Evolutionary conservation across 169 alveolate species (phyloP).

Genomic region (Plasmodium billcollinsi): DNA sequence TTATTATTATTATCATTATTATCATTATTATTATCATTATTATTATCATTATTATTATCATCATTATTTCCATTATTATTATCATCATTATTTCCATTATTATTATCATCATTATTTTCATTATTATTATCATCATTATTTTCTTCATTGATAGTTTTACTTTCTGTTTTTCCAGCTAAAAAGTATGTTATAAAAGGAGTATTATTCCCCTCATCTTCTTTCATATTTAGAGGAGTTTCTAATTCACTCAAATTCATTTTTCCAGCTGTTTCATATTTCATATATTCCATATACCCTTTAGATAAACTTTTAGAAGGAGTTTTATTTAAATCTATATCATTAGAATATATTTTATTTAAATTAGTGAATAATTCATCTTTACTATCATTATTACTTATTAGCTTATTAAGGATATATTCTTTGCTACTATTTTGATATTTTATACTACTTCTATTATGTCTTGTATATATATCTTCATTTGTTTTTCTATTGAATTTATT

Average conservation of each 20-base stretch:
- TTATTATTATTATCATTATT: not conserved
- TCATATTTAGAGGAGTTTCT: constrained; percentile 71
- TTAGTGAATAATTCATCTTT: constrained; percentile 12
- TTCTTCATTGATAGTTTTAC: constrained; percentile 15
- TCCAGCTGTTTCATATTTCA: constrained; percentile 78
- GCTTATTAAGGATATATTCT: constrained; percentile 23
- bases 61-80: not conserved
- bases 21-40: not conserved
- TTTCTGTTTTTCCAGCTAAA: constrained; percentile 53
- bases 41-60: not conserved
- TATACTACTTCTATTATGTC: not conserved
- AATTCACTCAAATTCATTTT: constrained; percentile 76
- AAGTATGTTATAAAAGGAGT: constrained; percentile 73
- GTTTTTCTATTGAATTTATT: too few relatives aligned
- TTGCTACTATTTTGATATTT: constrained; percentile 17
- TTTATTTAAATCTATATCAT: constrained; percentile 64
- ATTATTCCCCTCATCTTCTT: constrained; percentile 48
- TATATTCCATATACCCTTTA: constrained; percentile 45
- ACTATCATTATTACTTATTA: constrained; percentile 39
- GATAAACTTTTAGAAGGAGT: constrained; percentile 74
- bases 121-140: not conserved
- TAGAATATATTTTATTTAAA: constrained; percentile 24
- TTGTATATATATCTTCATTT: too few relatives aligned
- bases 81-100: not conserved
- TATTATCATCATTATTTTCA: not conserved